These are phyloP conservation scores for Azolla pinnata DNA, from an alignment of 75 land plant genomes.

Conservation along the genomic window DNA sequence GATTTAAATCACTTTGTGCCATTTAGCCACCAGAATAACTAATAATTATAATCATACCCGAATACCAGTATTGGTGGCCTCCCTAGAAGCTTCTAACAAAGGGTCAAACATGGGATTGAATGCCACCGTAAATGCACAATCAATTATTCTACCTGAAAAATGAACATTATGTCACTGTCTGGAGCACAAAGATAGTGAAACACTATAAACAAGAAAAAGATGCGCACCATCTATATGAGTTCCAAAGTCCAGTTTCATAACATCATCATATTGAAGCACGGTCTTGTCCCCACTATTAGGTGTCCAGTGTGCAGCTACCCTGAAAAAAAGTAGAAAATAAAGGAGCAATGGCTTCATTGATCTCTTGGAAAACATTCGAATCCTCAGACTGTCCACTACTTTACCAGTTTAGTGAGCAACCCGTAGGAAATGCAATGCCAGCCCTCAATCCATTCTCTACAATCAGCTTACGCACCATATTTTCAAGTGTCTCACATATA, in stretches of 20 bases:
- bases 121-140: slow-evolving; percentile 97
- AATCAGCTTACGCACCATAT: slow-evolving; percentile 85
- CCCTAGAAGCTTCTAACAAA: slow-evolving; percentile 79
- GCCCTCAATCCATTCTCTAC: slow-evolving; percentile 89
- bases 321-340: slow-evolving; percentile 7
- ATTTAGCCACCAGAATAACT: not conserved
- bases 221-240: slow-evolving; percentile 87
- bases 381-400: too few species aligned
- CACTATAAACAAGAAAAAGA: not conserved
- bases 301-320: slow-evolving; percentile 99
- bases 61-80: slow-evolving; percentile 93
- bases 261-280: slow-evolving; percentile 99
- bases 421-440: slow-evolving; percentile 97
- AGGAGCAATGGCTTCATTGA: not conserved
- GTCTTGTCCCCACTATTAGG: slow-evolving; percentile 96
- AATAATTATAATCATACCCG: slow-evolving; percentile 41
- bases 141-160: slow-evolving; percentile 77
- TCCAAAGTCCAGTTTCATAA: slow-evolving; percentile 99
- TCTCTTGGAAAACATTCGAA: too few species aligned
- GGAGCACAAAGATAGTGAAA: not conserved
- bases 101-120: slow-evolving; percentile 97
- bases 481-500: slow-evolving; percentile 92
- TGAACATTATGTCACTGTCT: slow-evolving; percentile 7
- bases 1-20: not conserved
- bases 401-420: slow-evolving; percentile 96